Evolutionary conservation across 495 filamentous ascomycete species (phyloP), one percentile per base, ranked within the genome.

Genomic region (Saxophila tyrrhenica): DNA sequence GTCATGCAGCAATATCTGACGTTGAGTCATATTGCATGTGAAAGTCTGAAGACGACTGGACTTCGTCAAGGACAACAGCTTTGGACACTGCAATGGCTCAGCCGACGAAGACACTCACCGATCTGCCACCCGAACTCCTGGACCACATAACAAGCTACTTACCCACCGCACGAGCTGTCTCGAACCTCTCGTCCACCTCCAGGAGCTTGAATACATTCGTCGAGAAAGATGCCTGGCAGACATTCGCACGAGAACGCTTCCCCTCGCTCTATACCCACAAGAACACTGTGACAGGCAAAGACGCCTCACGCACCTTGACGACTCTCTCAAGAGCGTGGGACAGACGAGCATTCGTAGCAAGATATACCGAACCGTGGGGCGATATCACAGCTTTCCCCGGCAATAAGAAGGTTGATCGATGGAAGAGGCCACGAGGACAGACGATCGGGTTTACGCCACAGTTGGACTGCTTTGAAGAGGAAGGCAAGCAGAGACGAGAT

Each of bases 401-500:
- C 21, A 58, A 62, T 57, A 54, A 55, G 32, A 25, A 45, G 15
- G 25, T 61, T 0, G 51, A 52, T 21, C 48, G 51, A 53, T 71
- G 39, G 70, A 61, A 55, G 65, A 62, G 50, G 52, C 52, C 60
- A 7, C 65, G 69, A 51, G 78, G 74, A 23, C 81, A 84, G 50
- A 86, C 79, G 2, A 74, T 84, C 58, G 81, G 80, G 5, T 85
- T 81, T 60, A 72, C 73, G 24, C 81, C 83, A 17, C 70, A 76
- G 19, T 73, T 86, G 23, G 78, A 83, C 58, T 78, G 77, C 13
- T 80, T 79, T 54, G 79, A 84, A 50, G 63, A 69, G 13, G 71
- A 70, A 54, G 72, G 72, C 2, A 65, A 68, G 16, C 71, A 78
- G 45, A 66, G 75, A 57, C 72, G 70, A 39, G 80, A 84, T 54